phyloP scores from a whole-genome alignment of 352 stramenopile species.

The Phytopythium chamaehyphon region DNA sequence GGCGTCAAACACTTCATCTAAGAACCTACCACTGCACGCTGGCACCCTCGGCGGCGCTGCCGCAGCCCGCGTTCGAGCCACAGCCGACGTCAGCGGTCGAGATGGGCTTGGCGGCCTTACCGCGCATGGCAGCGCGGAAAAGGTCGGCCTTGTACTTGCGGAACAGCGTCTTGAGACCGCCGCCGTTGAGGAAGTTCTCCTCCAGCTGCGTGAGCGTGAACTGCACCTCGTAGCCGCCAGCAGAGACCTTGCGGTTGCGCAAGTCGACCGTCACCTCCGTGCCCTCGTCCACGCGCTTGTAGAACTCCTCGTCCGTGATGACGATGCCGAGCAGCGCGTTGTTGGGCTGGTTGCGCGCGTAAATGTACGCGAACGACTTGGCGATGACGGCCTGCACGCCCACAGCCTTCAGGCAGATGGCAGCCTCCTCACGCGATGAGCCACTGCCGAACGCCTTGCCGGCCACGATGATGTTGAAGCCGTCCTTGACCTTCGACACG shows the following conservation, averaged over 20 bases:
- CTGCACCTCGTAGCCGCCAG: constrained; percentile 51
- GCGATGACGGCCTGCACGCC: constrained; percentile 78
- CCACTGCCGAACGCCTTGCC: constrained; percentile 70
- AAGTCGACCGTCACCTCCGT: constrained; percentile 70
- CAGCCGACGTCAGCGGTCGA: constrained; percentile 57
- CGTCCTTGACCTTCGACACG: constrained; percentile 56
- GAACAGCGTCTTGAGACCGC: constrained; percentile 71
- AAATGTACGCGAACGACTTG: constrained; percentile 87
- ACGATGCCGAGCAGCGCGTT: constrained; percentile 79
- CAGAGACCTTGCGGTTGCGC: constrained; percentile 56
- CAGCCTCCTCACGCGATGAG: constrained; percentile 75
- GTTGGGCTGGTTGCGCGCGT: constrained; percentile 82
- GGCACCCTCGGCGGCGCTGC: not conserved
- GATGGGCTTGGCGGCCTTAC: constrained; percentile 59
- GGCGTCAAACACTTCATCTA: not conserved
- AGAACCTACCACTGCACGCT: constrained; percentile 22
- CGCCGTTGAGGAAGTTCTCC: constrained; percentile 77
- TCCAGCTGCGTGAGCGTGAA: constrained; percentile 78
- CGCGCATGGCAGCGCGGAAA: constrained; percentile 72
- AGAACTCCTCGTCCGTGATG: constrained; percentile 77
- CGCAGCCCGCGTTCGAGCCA: constrained; percentile 22
- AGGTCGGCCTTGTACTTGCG: constrained; percentile 83
- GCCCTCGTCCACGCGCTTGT: constrained; percentile 63
- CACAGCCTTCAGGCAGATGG: constrained; percentile 77
- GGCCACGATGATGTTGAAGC: constrained; percentile 79